Conservation (phyloP, 257 asterid species). For the Solanum chmielewskii region DNA sequence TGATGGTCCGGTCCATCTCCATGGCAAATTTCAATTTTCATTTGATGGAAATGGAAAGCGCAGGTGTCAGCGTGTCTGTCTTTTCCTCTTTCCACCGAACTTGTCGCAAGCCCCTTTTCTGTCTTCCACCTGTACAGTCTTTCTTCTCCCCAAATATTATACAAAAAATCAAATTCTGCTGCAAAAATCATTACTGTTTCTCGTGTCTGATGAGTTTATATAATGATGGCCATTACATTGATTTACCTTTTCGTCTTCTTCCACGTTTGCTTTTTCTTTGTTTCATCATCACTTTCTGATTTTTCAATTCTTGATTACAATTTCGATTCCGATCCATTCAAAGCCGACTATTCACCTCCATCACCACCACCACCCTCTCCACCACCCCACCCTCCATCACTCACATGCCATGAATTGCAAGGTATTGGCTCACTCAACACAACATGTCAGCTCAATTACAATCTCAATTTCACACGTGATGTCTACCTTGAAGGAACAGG, state of each 20-base stretch:
- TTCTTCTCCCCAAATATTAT: neutral
- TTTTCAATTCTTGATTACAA: conserved; percentile 9
- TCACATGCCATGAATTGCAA: conserved; percentile 44
- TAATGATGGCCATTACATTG: neutral
- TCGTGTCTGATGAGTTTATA: neutral
- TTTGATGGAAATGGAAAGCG: neutral
- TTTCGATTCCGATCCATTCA: conserved; percentile 4
- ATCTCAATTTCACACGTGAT: conserved; percentile 47
- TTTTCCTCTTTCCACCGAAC: neutral
- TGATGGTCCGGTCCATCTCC: no score
- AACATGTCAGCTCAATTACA: conserved; percentile 65
- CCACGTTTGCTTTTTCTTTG: neutral
- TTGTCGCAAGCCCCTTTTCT: neutral
- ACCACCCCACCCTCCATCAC: conserved; percentile 40
- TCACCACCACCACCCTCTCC: conserved; percentile 58
- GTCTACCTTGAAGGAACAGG: conserved; percentile 45
- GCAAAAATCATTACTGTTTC: neutral
- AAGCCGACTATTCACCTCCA: conserved; percentile 37
- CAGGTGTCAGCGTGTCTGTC: neutral
- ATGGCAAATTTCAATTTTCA: neutral
- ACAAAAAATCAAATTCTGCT: neutral
- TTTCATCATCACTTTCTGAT: neutral
- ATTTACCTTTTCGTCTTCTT: neutral
- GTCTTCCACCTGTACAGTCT: neutral
- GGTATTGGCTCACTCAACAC: conserved; percentile 76